phyloP scores from a whole-genome alignment of 805 yeast species.

The Candida jianshihensis region DNA sequence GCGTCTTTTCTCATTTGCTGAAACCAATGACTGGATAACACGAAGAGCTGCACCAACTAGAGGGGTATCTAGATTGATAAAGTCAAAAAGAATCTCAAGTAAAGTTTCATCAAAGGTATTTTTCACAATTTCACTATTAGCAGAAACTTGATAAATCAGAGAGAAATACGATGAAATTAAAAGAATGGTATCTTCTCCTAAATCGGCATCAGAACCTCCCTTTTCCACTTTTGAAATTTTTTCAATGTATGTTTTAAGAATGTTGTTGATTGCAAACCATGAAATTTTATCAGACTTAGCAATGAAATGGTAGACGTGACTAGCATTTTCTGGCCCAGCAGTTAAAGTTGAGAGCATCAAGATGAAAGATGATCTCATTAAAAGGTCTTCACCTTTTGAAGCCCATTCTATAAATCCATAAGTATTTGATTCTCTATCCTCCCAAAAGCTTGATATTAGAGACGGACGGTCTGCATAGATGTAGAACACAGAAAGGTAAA shows the following conservation, averaged over 20 bases:
- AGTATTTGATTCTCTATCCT: constrained; percentile 54
- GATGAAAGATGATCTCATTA: constrained; percentile 77
- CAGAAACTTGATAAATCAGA: constrained; percentile 48
- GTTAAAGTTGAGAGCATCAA: constrained; percentile 73
- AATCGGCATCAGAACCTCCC: constrained; percentile 41
- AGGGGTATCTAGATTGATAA: constrained; percentile 39
- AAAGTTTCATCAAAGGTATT: constrained; percentile 21
- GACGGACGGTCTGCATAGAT: constrained; percentile 58
- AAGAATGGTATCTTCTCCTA: constrained; percentile 75
- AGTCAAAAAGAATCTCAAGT: constrained; percentile 35
- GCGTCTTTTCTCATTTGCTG: constrained; percentile 34
- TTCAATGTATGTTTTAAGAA: constrained; percentile 46
- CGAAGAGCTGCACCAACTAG: constrained; percentile 48
- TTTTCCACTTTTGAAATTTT: constrained; percentile 31
- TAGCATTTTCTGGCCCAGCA: constrained; percentile 48
- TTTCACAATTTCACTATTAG: constrained; percentile 30
- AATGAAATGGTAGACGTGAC: constrained; percentile 42
- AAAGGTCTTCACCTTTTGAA: constrained; percentile 67
- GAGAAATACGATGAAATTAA: constrained; percentile 70
- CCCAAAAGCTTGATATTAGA: constrained; percentile 60
- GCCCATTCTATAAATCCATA: constrained; percentile 90
- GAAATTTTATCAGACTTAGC: constrained; percentile 37
- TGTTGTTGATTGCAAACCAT: constrained; percentile 47
- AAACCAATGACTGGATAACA: constrained; percentile 52
- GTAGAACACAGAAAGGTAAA: constrained; percentile 68